phyloP scores from a whole-genome alignment of 2,329 filamentous ascomycete species.

The Penicillium digitatum region DNA sequence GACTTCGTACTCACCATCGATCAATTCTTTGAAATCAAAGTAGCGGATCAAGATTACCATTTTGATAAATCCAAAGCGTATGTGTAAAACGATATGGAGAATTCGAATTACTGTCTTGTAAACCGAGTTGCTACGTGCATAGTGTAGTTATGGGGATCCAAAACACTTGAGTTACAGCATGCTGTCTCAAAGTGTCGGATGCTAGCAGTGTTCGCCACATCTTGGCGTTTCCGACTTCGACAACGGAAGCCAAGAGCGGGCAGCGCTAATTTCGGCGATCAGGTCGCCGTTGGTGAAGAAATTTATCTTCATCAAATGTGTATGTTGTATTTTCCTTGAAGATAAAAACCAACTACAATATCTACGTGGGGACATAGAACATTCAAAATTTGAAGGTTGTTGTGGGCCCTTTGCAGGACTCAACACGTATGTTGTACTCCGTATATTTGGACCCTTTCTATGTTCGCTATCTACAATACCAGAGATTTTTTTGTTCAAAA shows the following conservation, averaged over 20 bases:
- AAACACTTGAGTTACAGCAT: not conserved
- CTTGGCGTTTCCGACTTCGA: not conserved
- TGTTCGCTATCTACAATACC: not conserved
- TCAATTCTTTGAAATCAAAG: not conserved
- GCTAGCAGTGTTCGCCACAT: not conserved
- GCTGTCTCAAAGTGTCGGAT: not conserved
- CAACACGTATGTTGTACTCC: too few relatives aligned
- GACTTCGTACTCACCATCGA: not conserved
- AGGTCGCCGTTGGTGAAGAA: not conserved
- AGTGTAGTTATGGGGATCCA: not conserved
- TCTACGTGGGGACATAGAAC: too few relatives aligned
- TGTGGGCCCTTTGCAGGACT: not conserved
- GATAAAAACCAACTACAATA: too few relatives aligned
- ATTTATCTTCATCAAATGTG: too few relatives aligned
- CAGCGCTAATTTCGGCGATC: not conserved
- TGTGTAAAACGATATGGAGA: not conserved
- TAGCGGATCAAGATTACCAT: not conserved
- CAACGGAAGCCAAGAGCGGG: not conserved
- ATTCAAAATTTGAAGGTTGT: not conserved
- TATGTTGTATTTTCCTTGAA: too few relatives aligned
- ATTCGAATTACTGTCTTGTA: not conserved
- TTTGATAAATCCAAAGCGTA: not conserved
- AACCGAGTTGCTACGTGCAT: slow-evolving; percentile 1
- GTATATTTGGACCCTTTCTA: not conserved
- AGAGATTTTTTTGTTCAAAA: not conserved